Evolutionary conservation across 2,329 filamentous ascomycete genomes (phyloP), one percentile per base, ranked within the genome.

Genomic region (Apiospora rasikravindrae): DNA sequence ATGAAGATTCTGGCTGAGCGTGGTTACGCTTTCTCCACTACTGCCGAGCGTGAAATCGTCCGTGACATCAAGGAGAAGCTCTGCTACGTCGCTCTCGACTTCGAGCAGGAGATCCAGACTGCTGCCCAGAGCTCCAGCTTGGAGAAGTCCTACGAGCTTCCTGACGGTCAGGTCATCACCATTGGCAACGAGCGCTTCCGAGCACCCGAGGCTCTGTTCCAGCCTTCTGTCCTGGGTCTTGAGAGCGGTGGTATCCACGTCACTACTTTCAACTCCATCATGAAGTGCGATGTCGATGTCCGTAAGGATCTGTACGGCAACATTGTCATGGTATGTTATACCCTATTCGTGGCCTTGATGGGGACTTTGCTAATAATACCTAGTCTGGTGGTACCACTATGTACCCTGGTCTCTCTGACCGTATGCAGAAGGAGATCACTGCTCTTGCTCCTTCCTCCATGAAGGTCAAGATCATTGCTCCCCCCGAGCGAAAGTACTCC

Each of bases 61-160:
- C 96, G 96, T 90, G 96, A 99, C 86, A 98, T 99, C 91, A 99
- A 99, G 93, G 96, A 99, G 93, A 99, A 98, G 93, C 95, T 99
- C 82, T 99, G 96, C 93, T 99, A 99, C 89, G 96, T 98, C 84
- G 96, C 96, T 78, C 94, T 99, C 80, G 96, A 99, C 91, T 98
- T 99, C 82, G 96, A 99, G 91, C 96, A 99, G 91, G 96, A 99
- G 90, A 98, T 99, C 86, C 96, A 99, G 92, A 99, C 96, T 80
- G 96, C 96, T 81, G 95, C 95, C 85, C 96, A 99, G 91, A 97
- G 94, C 89, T 98, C 96, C 85, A 95, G 90, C 88, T 90, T 99
- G 85, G 96, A 99, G 94, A 98, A 98, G 93, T 98, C 96, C 71
- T 99, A 99, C 88, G 96, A 99, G 88, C 95, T 99, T 90, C 96